Evolutionary conservation across 768 basidiomycete species (phyloP).

Genomic region (Panaeolus papilionaceus): DNA sequence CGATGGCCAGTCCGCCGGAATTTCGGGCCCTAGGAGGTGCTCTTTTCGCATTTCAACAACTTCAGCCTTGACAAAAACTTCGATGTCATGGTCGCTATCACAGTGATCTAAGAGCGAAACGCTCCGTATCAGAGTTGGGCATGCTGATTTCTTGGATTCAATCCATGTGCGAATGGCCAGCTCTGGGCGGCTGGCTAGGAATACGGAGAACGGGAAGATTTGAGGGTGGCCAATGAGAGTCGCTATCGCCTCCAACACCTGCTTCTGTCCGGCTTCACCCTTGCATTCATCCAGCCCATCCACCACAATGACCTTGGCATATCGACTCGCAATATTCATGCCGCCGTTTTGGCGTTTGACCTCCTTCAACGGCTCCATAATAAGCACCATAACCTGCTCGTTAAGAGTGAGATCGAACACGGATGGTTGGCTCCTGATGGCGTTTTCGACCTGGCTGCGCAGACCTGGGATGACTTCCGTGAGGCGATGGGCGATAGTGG

Average conservation of each 20-base stretch:
- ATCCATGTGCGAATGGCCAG: conserved; percentile 8
- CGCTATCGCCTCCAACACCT: neutral
- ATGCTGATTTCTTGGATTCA: neutral
- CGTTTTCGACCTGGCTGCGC: conserved; percentile 3
- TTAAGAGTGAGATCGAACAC: conserved; percentile 20
- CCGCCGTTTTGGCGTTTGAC: too few relatives aligned
- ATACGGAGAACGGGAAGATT: neutral
- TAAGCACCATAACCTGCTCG: conserved; percentile 18
- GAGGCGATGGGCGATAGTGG: neutral
- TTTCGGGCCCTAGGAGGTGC: neutral
- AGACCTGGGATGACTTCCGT: conserved; percentile 17
- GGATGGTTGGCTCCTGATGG: conserved; percentile 18
- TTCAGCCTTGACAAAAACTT: conserved; percentile 5
- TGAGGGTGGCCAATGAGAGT: neutral
- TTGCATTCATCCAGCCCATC: conserved; percentile 26
- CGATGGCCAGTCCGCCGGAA: conserved; percentile 18
- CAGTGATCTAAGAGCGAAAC: conserved; percentile 17
- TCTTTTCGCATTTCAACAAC: neutral
- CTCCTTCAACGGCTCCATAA: conserved; percentile 15
- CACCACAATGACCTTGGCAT: conserved; percentile 18
- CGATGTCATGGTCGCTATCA: conserved; percentile 19
- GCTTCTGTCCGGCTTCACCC: conserved; percentile 17
- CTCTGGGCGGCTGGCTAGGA: conserved; percentile 24
- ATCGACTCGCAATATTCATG: too few relatives aligned
- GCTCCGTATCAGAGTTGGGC: neutral